Conservation (phyloP, 1,284 basidiomycete genomes). For the Ganoderma resinaceum region DNA sequence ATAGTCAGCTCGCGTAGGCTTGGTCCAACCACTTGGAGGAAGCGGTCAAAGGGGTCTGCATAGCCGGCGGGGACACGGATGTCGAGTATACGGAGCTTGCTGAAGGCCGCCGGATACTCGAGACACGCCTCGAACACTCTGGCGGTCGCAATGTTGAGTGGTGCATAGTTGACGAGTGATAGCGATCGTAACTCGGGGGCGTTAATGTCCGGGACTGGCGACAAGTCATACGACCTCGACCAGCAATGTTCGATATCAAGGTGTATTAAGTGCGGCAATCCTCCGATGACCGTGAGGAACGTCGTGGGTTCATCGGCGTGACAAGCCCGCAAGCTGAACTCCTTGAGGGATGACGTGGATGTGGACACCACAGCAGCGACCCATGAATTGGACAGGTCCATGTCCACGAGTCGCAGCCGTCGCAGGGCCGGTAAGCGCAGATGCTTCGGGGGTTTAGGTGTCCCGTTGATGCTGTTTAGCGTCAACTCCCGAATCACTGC, state of each 20-base stretch:
- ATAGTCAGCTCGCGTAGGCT: constrained; percentile 28
- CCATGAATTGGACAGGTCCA: constrained; percentile 11
- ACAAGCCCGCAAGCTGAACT: constrained; percentile 13
- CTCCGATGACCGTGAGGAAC: not conserved
- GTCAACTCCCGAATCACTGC: constrained; percentile 22
- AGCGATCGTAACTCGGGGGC: constrained; percentile 9
- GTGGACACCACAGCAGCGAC: not conserved
- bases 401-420: constrained; percentile 13
- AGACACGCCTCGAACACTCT: constrained; percentile 2
- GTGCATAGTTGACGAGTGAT: constrained; percentile 2
- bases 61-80: not conserved
- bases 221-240: not conserved
- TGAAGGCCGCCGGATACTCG: constrained; percentile 2
- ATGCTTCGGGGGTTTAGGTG: not conserved
- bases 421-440: constrained; percentile 1
- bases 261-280: constrained; percentile 10
- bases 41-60: not conserved
- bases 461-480: constrained; percentile 1
- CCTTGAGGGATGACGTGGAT: constrained; percentile 4
- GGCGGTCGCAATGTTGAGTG: not conserved
- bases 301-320: not conserved
- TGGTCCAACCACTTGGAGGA: constrained; percentile 27
- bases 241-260: constrained; percentile 13
- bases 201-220: not conserved
- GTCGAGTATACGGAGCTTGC: constrained; percentile 8